Evolutionary conservation across 495 filamentous ascomycete genomes (phyloP).

Genomic region (Cercophora samala): DNA sequence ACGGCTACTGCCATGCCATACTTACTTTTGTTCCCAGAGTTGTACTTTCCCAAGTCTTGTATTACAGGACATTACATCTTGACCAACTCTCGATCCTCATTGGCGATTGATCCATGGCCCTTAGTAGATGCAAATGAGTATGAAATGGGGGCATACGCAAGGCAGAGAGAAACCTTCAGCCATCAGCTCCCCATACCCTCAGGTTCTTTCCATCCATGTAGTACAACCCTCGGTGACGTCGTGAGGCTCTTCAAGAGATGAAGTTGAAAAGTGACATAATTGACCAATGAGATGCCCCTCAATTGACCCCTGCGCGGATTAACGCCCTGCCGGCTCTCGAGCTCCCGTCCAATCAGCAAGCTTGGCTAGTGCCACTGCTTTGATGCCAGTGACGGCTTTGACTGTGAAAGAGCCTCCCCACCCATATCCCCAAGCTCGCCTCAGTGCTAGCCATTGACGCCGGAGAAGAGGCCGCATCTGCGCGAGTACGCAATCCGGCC

Average conservation of each 20-base stretch:
- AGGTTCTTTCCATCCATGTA: not conserved
- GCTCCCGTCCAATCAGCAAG: constrained; percentile 17
- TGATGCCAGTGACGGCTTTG: constrained; percentile 19
- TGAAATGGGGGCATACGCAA: not conserved
- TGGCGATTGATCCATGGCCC: too few relatives aligned
- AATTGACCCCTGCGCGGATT: constrained; percentile 20
- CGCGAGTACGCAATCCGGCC: constrained; percentile 16
- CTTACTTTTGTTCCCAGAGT: too few relatives aligned
- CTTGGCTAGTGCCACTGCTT: constrained; percentile 14
- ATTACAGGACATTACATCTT: too few relatives aligned
- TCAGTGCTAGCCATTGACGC: constrained; percentile 31
- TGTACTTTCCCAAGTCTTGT: too few relatives aligned
- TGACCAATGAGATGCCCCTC: constrained; percentile 17
- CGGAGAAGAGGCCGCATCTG: constrained; percentile 29
- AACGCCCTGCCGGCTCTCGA: constrained; percentile 16
- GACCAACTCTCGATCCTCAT: too few relatives aligned
- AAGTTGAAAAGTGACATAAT: not conserved
- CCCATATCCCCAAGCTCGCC: constrained; percentile 12
- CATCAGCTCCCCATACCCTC: not conserved
- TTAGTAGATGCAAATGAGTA: too few relatives aligned
- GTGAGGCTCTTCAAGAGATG: not conserved
- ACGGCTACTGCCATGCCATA: too few relatives aligned
- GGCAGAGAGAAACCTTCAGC: not conserved
- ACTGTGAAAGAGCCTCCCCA: constrained; percentile 18
- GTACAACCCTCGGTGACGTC: not conserved